A percentile compares a stretch with the other conserved stretches of the same genome.
Conservation (phyloP, 768 basidiomycete species). For the Ramaria rubella region DNA sequence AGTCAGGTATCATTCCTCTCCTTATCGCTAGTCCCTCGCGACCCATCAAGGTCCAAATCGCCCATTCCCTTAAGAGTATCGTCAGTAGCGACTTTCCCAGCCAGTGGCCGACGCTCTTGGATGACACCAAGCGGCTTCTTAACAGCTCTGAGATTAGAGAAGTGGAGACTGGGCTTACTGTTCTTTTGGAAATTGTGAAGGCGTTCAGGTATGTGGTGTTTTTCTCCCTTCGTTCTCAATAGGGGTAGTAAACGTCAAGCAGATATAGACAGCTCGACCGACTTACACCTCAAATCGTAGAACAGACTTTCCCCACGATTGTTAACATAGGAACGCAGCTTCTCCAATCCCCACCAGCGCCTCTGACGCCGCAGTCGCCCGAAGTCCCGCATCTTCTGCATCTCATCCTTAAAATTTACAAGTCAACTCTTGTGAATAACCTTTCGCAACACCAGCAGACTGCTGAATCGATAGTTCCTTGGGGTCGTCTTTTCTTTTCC, state of each 20-base stretch:
- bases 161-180: slow-evolving; percentile 77
- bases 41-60: slow-evolving; percentile 69
- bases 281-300: slow-evolving; percentile 50
- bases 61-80: slow-evolving; percentile 63
- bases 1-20: slow-evolving; percentile 57
- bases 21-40: slow-evolving; percentile 63
- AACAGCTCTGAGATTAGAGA: slow-evolving; percentile 58
- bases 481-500: slow-evolving; percentile 78
- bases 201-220: slow-evolving; percentile 55
- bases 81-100: slow-evolving; percentile 75
- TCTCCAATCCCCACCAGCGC: slow-evolving; percentile 47
- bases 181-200: slow-evolving; percentile 68
- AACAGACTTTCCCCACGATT: slow-evolving; percentile 65
- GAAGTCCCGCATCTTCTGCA: slow-evolving; percentile 83
- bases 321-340: slow-evolving; percentile 69
- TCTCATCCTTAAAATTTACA: slow-evolving; percentile 83
- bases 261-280: slow-evolving; percentile 68
- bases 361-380: slow-evolving; percentile 43
- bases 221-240: neutral
- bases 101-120: slow-evolving; percentile 63
- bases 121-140: slow-evolving; percentile 59
- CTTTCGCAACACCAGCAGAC: slow-evolving; percentile 70
- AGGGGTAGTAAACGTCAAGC: neutral
- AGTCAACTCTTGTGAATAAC: slow-evolving; percentile 68
- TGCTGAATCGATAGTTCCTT: slow-evolving; percentile 71